Evolutionary conservation across 2,329 filamentous ascomycete species (phyloP).

Genomic region (Teratosphaeria gauchensis): DNA sequence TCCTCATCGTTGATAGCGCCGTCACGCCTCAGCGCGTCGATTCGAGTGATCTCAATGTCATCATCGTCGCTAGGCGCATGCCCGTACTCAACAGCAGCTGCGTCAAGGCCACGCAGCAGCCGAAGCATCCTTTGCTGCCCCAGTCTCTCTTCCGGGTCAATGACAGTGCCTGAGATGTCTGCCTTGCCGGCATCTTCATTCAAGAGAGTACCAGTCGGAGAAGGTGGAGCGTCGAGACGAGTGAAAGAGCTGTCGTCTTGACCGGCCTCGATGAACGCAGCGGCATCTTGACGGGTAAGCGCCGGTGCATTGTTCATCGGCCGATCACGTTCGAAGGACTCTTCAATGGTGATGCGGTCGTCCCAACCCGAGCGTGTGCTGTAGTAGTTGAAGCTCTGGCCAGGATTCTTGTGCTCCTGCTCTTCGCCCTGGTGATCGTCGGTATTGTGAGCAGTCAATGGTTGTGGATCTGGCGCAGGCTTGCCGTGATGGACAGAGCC

Average conservation of each 20-base stretch:
- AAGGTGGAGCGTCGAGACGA: not conserved
- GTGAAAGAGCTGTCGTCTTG: not conserved
- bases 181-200: not conserved
- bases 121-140: not conserved
- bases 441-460: not conserved
- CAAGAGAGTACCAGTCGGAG: not conserved
- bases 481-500: too few species aligned
- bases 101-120: too few species aligned
- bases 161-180: not conserved
- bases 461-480: not conserved
- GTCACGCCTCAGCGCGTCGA: not conserved
- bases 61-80: not conserved
- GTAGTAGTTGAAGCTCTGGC: not conserved
- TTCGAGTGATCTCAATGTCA: not conserved
- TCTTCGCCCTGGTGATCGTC: not conserved
- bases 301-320: not conserved
- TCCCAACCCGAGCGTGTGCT: not conserved
- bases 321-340: not conserved
- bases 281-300: not conserved
- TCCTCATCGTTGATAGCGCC: too few species aligned
- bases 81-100: too few species aligned
- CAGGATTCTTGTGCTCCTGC: too few species aligned
- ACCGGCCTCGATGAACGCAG: not conserved
- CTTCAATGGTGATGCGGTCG: not conserved
- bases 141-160: not conserved